Evolutionary conservation across 2,329 filamentous ascomycete genomes (phyloP), one percentile per base, ranked within the genome.

Genomic region (Talaromyces sp.): DNA sequence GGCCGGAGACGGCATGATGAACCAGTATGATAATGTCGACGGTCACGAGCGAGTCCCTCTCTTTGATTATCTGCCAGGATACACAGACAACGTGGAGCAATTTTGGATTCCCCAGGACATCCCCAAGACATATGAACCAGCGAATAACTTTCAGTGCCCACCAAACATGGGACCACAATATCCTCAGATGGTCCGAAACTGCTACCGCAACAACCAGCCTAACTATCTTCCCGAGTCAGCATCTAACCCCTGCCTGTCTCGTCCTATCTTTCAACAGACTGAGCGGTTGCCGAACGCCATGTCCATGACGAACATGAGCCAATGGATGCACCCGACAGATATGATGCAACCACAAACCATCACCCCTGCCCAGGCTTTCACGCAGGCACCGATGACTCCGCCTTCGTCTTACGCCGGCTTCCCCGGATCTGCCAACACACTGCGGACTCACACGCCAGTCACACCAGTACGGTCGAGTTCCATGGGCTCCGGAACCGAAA

Each of bases 341-440:
- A 68, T 71, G 6, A 67, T 75, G 61, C 63, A 70, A 12, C 68
- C 72, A 0, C 70, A 74, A 58, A 75, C 74, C 6, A 75, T 76
- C 60, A 67, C 70, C 3, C 74, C 74, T 10, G 66, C 67, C 1
- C 74, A 75, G 62, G 72, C 72, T 0, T 70, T 71, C 32, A 65
- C 64, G n/a, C 54, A 63, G 3, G 66, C 64, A 2, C 73, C 73
- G 1, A 69, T 72, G 31, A 75, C 73, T 11, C 74, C 74, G 14
- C 73, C 73, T 1, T 68, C 73, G 3, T 74, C 74, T 5, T 75
- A 74, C 61, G 70, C 72, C 17, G 74, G 74, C 19, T 75, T 75
- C 56, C 65, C 72, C 3, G 66, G 68, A 17, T 70, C 70, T 11
- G 62, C 74, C 3, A 68, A 69, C 46, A 68, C 67, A 1, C 71